phyloP scores from a whole-genome alignment of 345 rosid genomes.

The Sisymbrium altissimum region DNA sequence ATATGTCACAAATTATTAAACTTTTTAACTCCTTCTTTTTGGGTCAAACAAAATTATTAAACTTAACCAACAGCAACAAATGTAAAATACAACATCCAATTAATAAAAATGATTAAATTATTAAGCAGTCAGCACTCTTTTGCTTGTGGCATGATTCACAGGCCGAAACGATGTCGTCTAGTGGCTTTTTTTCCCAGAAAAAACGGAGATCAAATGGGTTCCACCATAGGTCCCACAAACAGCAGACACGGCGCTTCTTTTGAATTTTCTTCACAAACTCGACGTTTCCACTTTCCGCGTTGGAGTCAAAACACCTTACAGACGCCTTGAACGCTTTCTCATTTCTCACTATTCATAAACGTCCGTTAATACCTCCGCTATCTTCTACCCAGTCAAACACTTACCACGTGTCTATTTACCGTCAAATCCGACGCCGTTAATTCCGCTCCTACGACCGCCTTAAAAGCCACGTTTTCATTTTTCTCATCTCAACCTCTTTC shows the following conservation, averaged over 20 bases:
- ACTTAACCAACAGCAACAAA: background rate
- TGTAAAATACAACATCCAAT: background rate
- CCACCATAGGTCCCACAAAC: slow-evolving; percentile 19
- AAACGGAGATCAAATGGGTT: slow-evolving; percentile 31
- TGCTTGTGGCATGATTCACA: slow-evolving; percentile 11
- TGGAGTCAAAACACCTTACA: slow-evolving; percentile 3
- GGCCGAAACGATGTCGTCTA: slow-evolving; percentile 1
- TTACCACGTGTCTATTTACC: slow-evolving; percentile 21
- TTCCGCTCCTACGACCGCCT: slow-evolving; percentile 8
- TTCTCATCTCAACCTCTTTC: background rate
- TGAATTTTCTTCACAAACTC: slow-evolving; percentile 19
- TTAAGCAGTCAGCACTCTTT: slow-evolving; percentile 17
- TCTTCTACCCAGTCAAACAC: slow-evolving; percentile 25
- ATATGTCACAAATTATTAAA: background rate
- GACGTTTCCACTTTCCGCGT: slow-evolving; percentile 17
- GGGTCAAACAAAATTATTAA: too few relatives aligned
- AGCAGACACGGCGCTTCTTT: slow-evolving; percentile 34
- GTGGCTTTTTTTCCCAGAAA: slow-evolving; percentile 17
- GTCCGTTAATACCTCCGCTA: slow-evolving; percentile 23
- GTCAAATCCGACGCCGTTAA: slow-evolving; percentile 29
- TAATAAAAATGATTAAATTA: background rate
- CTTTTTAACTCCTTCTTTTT: background rate
- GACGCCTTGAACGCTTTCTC: slow-evolving; percentile 16
- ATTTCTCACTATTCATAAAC: slow-evolving; percentile 7
- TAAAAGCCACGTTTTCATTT: slow-evolving; percentile 27